Evolutionary conservation across 139 green algal genomes (phyloP).

Genomic region (Dunaliella sp.): DNA sequence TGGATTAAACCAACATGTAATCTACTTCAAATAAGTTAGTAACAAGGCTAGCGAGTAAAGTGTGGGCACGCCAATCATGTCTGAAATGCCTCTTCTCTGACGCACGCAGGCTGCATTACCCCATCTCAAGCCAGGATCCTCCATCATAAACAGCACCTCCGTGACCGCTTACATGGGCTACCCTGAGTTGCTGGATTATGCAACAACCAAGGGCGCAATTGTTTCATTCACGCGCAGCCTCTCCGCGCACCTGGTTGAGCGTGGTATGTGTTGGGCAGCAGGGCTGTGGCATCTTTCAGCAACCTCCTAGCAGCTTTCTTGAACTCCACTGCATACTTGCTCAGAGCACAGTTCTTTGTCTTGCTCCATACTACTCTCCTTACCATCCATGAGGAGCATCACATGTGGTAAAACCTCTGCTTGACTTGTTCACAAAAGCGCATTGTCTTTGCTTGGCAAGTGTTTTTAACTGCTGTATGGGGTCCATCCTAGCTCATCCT

Average conservation of each 20-base stretch:
- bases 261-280: slow-evolving; percentile 23
- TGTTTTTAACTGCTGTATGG: neutral
- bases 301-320: neutral
- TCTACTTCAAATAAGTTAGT: too few relatives aligned
- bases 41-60: too few relatives aligned
- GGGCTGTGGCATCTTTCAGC: neutral
- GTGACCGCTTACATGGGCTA: slow-evolving; percentile 64
- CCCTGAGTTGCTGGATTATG: slow-evolving; percentile 48
- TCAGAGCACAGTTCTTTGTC: neutral
- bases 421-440: neutral
- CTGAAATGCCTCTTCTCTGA: too few relatives aligned
- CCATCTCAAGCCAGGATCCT: slow-evolving; percentile 42
- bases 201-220: slow-evolving; percentile 68
- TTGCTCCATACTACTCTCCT: too few relatives aligned
- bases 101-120: slow-evolving; percentile 23
- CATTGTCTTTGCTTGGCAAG: neutral
- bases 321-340: neutral
- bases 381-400: neutral
- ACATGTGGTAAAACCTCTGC: neutral
- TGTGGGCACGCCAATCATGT: too few relatives aligned
- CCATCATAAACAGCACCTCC: slow-evolving; percentile 71
- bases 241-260: slow-evolving; percentile 42
- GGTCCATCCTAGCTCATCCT: neutral
- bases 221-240: slow-evolving; percentile 58
- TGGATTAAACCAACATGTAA: too few relatives aligned